Evolutionary conservation across 345 rosid genomes (phyloP).

Genomic region (Orychophragmus violaceus): DNA sequence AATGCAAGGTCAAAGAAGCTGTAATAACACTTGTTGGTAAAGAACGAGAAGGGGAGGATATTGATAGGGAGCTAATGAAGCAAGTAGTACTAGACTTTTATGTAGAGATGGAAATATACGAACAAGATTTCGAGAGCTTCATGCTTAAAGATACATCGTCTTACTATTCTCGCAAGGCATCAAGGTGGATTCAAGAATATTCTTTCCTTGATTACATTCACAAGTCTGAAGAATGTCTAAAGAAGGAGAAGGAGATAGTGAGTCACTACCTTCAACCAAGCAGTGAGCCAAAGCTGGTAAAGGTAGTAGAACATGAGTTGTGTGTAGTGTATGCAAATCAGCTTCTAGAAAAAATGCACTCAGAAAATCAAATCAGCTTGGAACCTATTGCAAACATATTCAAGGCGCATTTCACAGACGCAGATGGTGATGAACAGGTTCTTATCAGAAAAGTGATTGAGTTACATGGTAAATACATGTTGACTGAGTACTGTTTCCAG

Average conservation of each 20-base stretch:
- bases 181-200: conserved; percentile 68
- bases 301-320: conserved; percentile 86
- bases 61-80: conserved; percentile 69
- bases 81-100: conserved; percentile 63
- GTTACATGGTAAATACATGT: conserved; percentile 72
- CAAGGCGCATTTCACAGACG: neutral
- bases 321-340: conserved; percentile 50
- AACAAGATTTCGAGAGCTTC: conserved; percentile 62
- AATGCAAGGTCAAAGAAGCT: conserved; percentile 52
- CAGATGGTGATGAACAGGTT: conserved; percentile 33
- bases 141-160: conserved; percentile 60
- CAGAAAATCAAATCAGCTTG: conserved; percentile 33
- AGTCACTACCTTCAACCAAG: conserved; percentile 73
- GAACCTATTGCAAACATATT: conserved; percentile 18
- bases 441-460: conserved; percentile 68
- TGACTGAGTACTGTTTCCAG: conserved; percentile 54
- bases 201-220: conserved; percentile 71
- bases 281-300: conserved; percentile 71
- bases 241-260: conserved; percentile 81
- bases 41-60: conserved; percentile 84
- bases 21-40: conserved; percentile 60
- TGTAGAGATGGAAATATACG: conserved; percentile 68
- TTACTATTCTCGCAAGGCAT: conserved; percentile 78
- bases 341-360: conserved; percentile 55
- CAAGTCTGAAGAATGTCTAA: conserved; percentile 89